Conservation (phyloP, 2,329 filamentous ascomycete species). For the Alternaria sp. region DNA sequence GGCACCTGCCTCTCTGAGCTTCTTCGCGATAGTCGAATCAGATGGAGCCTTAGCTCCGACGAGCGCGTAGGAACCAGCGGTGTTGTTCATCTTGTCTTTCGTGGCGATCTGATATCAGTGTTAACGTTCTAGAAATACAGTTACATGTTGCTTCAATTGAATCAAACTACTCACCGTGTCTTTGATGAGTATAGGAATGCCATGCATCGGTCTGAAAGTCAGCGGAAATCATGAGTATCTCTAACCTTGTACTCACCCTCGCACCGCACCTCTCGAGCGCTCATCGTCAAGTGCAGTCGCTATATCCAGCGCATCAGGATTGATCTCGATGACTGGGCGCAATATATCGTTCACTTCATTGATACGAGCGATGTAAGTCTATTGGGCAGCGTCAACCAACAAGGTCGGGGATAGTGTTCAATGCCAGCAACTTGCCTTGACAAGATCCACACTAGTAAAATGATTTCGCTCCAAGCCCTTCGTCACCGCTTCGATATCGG, state of each 20-base stretch:
- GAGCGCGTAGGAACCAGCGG: constrained; percentile 72
- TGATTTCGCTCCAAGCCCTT: neutral
- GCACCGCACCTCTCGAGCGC: constrained; percentile 60
- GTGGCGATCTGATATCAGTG: constrained; percentile 45
- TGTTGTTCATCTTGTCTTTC: constrained; percentile 75
- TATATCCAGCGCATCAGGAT: constrained; percentile 70
- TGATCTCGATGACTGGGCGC: constrained; percentile 63
- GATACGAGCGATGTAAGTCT: neutral
- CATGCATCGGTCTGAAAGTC: constrained; percentile 64
- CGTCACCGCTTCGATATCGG: neutral
- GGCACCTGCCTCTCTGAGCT: constrained; percentile 69
- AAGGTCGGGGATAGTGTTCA: neutral
- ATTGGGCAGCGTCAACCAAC: fast-evolving
- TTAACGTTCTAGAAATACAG: neutral
- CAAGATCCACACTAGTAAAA: neutral
- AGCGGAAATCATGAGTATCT: neutral
- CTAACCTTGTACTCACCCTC: constrained; percentile 50
- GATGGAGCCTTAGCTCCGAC: constrained; percentile 69
- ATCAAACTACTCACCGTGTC: constrained; percentile 51
- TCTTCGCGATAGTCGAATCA: constrained; percentile 69
- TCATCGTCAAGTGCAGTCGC: constrained; percentile 68
- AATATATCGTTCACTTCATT: neutral
- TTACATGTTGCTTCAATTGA: neutral
- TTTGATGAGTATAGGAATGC: constrained; percentile 77
- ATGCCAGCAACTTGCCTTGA: neutral